A percentile compares a stretch with the other conserved stretches of the same genome.
Conservation (phyloP, 495 filamentous ascomycete genomes). For the Penicillium lividum region DNA sequence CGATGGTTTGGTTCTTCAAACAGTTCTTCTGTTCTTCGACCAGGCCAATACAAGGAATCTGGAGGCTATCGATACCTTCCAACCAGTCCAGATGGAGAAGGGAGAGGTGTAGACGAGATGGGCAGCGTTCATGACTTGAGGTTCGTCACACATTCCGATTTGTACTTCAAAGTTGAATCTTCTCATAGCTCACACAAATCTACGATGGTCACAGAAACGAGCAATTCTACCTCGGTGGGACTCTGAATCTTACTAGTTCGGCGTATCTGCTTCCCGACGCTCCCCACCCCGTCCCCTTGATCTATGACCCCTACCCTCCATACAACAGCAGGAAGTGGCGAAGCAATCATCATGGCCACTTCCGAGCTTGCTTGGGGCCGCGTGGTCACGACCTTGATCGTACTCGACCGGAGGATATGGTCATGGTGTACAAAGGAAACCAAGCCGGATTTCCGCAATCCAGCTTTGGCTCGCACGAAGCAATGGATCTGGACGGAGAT, state of each 20-base stretch:
- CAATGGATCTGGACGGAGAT: conserved; percentile 43
- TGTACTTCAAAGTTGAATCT: neutral
- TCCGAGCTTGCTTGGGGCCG: conserved; percentile 48
- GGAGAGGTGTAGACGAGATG: conserved; percentile 24
- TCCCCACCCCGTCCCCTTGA: conserved; percentile 25
- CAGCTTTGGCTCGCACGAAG: conserved; percentile 50
- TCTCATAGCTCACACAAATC: neutral
- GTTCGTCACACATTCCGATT: conserved; percentile 9
- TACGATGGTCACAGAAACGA: conserved; percentile 16
- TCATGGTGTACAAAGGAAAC: conserved; percentile 45
- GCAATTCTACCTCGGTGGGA: conserved; percentile 31
- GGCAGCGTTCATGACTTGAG: conserved; percentile 19
- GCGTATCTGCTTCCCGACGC: neutral
- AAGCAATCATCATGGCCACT: conserved; percentile 40
- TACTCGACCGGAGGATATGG: conserved; percentile 45
- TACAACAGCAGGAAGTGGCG: conserved; percentile 51
- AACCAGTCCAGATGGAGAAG: conserved; percentile 11
- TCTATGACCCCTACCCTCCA: conserved; percentile 53
- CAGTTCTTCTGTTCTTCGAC: conserved; percentile 15
- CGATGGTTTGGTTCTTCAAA: neutral
- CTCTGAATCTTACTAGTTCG: conserved; percentile 27
- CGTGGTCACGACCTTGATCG: conserved; percentile 45
- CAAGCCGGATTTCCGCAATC: conserved; percentile 41
- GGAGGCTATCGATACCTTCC: neutral
- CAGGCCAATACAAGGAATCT: conserved; percentile 21